Evolutionary conservation across 2,329 filamentous ascomycete species (phyloP), one percentile per base, ranked within the genome.

Genomic region (Pseudogymnoascus sp.): DNA sequence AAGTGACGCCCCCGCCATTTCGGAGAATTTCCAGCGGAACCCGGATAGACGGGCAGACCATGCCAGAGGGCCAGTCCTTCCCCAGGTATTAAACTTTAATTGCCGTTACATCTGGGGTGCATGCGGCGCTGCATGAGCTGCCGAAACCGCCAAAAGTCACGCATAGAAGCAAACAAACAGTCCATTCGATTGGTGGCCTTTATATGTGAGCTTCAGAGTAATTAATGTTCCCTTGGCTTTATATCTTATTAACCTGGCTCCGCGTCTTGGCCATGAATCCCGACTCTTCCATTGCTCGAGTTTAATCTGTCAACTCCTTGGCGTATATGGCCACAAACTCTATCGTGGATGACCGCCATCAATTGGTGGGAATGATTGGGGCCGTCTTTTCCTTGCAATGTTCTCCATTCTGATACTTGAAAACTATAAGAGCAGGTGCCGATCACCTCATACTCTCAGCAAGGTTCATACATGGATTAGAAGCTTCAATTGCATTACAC

Each of bases 381-480:
- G 8, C 26, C 6, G 16, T 26, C 8, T n/a, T 31, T 19, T 56
- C 29, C 29, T 56, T 56, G 26, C n/a, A 56, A 33, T 56, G 47
- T 33, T 31, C 44, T 53, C 26, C 7, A 56, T 31, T 13, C 1
- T 16, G 50, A 56, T 33, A 6, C n/a, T 33, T 56, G 29, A 56
- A 19, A 26, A 33, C 10, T 56, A 56, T 56, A 56, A 56, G 16
- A 31, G n/a, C 50, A 7, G 26, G n/a, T 11, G 26, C 16, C n/a
- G 50, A 56, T 56, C 50, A 56, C 50, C 50, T 56, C 50, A 56
- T 56, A 7, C 26, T 56, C n/a, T 3, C 50, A 56, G 29, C 26
- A 56, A 56, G 50, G 50, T 56, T 56, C 50, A 56, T 56, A 33
- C 50, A 56, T 33, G 50, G 50, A 56, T 56, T 56, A 56, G n/a